Percentiles rank a stretch among this genome's conserved stretches.
These are phyloP conservation scores for Termitomyces titanicus DNA, from an alignment of 768 basidiomycete species.

Conservation along the genomic window DNA sequence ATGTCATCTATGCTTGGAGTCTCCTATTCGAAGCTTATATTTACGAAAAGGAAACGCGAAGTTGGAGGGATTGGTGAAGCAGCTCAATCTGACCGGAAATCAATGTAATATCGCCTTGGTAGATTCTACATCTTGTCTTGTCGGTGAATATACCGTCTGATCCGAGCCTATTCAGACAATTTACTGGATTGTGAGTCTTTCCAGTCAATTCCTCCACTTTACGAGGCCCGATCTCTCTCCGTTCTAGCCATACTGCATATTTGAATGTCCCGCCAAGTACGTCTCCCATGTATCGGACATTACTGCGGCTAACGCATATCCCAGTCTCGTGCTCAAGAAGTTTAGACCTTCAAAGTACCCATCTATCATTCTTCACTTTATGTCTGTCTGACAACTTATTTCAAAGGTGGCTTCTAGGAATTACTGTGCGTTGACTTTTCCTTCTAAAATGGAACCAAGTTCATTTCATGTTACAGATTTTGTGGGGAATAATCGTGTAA, in stretches of 20 bases:
- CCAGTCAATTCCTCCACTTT: background rate
- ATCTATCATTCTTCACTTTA: no score
- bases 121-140: slow-evolving; percentile 7
- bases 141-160: background rate
- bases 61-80: slow-evolving; percentile 54
- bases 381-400: background rate
- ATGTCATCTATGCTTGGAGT: slow-evolving; percentile 6
- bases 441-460: background rate
- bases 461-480: slow-evolving; percentile 31
- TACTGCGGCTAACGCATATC: background rate
- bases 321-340: slow-evolving; percentile 53
- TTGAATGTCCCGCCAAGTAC: slow-evolving; percentile 71
- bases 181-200: slow-evolving; percentile 58
- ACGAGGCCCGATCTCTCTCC: background rate
- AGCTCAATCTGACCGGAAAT: slow-evolving; percentile 54
- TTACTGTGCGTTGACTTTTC: slow-evolving; percentile 40
- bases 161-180: slow-evolving; percentile 43
- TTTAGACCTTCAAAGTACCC: slow-evolving; percentile 58
- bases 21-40: background rate
- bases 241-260: slow-evolving; percentile 52
- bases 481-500: slow-evolving; percentile 65
- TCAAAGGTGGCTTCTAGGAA: slow-evolving; percentile 59
- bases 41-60: slow-evolving; percentile 53
- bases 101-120: slow-evolving; percentile 69
- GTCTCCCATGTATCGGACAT: slow-evolving; percentile 6